Conservation (phyloP, 352 stramenopile genomes). For the Pythium brassicae region DNA sequence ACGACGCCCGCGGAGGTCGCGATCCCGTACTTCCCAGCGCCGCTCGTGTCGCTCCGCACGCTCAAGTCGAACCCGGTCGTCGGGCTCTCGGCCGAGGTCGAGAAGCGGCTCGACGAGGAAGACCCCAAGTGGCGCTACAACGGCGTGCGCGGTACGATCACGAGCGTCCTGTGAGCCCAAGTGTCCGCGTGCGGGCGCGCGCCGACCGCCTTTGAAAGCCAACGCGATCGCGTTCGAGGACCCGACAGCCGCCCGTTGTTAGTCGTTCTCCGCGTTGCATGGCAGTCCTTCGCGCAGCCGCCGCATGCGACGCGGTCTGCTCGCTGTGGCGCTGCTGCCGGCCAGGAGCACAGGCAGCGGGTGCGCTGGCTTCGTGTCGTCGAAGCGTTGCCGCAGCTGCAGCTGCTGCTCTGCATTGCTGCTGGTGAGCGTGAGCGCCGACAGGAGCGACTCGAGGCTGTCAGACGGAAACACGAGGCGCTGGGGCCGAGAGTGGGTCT, state of each 20-base stretch:
- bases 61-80: conserved; percentile 72
- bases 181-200: too few relatives aligned
- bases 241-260: too few relatives aligned
- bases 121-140: conserved; percentile 65
- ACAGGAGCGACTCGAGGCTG: conserved; percentile 4
- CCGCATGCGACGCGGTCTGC: too few relatives aligned
- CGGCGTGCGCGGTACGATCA: conserved; percentile 59
- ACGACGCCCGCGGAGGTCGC: conserved; percentile 83
- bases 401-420: not conserved
- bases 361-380: too few relatives aligned
- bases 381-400: too few relatives aligned
- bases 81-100: conserved; percentile 36
- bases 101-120: conserved; percentile 40
- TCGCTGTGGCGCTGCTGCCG: too few relatives aligned
- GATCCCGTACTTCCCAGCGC: conserved; percentile 62
- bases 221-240: too few relatives aligned
- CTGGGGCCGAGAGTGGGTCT: too few relatives aligned
- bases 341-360: too few relatives aligned
- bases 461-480: not conserved
- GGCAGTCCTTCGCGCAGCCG: too few relatives aligned
- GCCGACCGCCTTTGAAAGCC: too few relatives aligned
- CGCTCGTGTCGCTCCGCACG: conserved; percentile 66
- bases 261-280: too few relatives aligned
- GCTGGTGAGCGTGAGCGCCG: not conserved
- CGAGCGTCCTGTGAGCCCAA: conserved; percentile 32